These are phyloP conservation scores for Trametes polyzona DNA, from an alignment of 1,284 basidiomycete genomes.

Conservation along the genomic window DNA sequence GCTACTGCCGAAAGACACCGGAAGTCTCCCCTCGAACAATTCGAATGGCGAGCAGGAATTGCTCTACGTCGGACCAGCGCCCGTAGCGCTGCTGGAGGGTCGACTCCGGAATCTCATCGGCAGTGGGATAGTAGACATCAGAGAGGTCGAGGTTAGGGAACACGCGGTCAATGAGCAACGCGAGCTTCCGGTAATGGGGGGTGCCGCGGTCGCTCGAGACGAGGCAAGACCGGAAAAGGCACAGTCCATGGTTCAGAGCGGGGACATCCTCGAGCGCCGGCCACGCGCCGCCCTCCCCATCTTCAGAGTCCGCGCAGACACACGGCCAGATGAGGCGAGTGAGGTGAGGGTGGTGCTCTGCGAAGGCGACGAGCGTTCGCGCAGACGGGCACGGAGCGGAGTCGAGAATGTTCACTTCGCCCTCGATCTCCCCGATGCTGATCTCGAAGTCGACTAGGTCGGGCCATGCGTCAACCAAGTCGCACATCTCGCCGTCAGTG, in stretches of 20 bases:
- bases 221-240: background rate
- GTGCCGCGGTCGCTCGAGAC: background rate
- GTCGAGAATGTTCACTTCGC: background rate
- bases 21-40: background rate
- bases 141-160: slow-evolving; percentile 9
- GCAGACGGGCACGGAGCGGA: background rate
- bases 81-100: background rate
- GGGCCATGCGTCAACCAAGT: slow-evolving; percentile 3
- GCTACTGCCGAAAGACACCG: background rate
- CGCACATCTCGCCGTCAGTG: background rate
- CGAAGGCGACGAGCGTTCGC: slow-evolving; percentile 4
- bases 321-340: slow-evolving; percentile 5
- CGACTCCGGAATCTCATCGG: background rate
- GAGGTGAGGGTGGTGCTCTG: slow-evolving; percentile 6
- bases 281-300: background rate
- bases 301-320: too few species aligned
- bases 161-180: slow-evolving; percentile 6
- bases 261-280: background rate
- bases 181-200: background rate
- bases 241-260: slow-evolving; percentile 1
- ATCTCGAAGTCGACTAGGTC: slow-evolving; percentile 10
- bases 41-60: slow-evolving; percentile 1
- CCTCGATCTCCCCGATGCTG: background rate
- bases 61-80: slow-evolving; percentile 10
- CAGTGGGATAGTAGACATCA: slow-evolving; percentile 1